Conservation (phyloP, 768 basidiomycete species). For the Macrolepiota fuliginosa region DNA sequence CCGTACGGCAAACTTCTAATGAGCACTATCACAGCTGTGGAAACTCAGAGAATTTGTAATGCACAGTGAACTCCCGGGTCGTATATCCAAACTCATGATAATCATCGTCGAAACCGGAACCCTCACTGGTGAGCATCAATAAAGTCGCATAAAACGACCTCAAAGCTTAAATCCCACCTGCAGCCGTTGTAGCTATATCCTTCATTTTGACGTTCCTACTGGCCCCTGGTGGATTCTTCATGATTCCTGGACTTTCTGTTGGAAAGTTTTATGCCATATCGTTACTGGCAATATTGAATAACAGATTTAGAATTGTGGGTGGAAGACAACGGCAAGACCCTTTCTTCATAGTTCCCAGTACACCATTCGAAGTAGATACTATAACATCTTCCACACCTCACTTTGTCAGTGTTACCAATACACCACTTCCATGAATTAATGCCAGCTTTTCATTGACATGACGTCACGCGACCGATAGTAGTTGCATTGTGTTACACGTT, state of each 20-base stretch:
- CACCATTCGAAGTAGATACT: neutral
- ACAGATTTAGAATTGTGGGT: conserved; percentile 5
- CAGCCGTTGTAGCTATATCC: conserved; percentile 5
- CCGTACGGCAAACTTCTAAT: neutral
- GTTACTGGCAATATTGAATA: conserved; percentile 12
- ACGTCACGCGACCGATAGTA: conserved; percentile 5
- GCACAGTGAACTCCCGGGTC: neutral
- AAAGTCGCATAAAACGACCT: neutral
- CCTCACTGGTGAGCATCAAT: conserved; percentile 4
- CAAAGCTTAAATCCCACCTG: neutral
- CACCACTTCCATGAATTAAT: neutral
- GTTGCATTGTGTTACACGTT: neutral
- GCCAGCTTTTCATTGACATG: neutral
- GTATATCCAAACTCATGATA: conserved; percentile 6
- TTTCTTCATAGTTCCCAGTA: neutral
- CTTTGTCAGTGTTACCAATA: neutral
- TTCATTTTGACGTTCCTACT: neutral
- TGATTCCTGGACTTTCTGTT: conserved; percentile 11
- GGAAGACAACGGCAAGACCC: neutral
- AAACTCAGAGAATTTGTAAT: neutral
- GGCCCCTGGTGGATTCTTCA: conserved; percentile 4
- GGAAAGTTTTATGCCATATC: conserved; percentile 13
- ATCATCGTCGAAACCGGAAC: conserved; percentile 10
- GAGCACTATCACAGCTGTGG: neutral
- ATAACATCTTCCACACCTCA: neutral